Evolutionary conservation across 768 basidiomycete species (phyloP).

Genomic region (Tulasnella calospora): DNA sequence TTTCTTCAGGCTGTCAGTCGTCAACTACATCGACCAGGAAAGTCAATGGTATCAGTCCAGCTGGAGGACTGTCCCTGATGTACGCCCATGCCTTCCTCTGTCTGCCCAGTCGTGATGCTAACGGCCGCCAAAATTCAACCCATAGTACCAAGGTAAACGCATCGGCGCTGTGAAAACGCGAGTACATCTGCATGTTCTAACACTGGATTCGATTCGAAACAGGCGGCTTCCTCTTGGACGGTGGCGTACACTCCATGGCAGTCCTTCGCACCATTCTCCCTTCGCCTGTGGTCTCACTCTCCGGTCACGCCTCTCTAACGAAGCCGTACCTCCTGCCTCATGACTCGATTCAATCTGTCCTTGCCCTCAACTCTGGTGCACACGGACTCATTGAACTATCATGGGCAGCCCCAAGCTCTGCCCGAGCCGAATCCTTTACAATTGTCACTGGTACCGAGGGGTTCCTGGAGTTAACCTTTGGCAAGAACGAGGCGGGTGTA

Average conservation of each 20-base stretch:
- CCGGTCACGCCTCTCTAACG: conserved; percentile 63
- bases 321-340: conserved; percentile 67
- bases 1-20: conserved; percentile 56
- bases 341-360: conserved; percentile 66
- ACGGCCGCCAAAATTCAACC: neutral
- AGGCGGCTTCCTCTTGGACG: conserved; percentile 79
- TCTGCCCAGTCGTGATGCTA: neutral
- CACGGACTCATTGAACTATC: conserved; percentile 62
- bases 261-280: conserved; percentile 59
- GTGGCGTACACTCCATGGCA: conserved; percentile 70
- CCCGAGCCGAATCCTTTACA: conserved; percentile 37
- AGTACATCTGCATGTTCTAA: neutral
- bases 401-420: conserved; percentile 52
- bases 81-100: conserved; percentile 32
- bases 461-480: conserved; percentile 36
- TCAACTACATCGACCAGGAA: conserved; percentile 54
- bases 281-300: conserved; percentile 49
- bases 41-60: conserved; percentile 76
- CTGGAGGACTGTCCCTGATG: conserved; percentile 79
- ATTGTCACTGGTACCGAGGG: conserved; percentile 60
- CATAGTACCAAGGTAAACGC: neutral
- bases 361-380: conserved; percentile 45
- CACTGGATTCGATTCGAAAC: conserved; percentile 48
- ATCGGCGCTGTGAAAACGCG: neutral
- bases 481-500: conserved; percentile 27